These are phyloP conservation scores for Pseudonectria foliicola DNA, from an alignment of 2,329 filamentous ascomycete genomes.

Conservation along the genomic window DNA sequence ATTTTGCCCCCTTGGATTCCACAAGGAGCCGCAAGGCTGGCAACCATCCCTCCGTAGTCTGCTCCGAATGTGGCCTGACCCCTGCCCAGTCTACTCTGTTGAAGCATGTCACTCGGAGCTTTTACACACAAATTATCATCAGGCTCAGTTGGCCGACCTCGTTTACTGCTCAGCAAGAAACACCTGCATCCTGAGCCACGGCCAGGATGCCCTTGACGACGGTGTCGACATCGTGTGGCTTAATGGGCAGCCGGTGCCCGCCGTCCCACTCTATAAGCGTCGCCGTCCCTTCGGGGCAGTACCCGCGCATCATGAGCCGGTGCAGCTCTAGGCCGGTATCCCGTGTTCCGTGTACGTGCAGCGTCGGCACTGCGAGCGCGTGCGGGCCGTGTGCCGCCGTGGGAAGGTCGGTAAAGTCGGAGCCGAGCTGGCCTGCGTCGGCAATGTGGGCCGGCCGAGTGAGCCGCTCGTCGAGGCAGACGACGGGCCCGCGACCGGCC, in stretches of 20 bases:
- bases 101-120: too few relatives aligned
- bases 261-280: constrained; percentile 67
- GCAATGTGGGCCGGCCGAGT: constrained; percentile 43
- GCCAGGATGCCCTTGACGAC: constrained; percentile 21
- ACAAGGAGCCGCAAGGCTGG: too few relatives aligned
- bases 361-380: constrained; percentile 24
- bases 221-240: constrained; percentile 54
- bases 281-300: constrained; percentile 48
- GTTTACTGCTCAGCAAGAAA: background rate
- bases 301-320: constrained; percentile 45
- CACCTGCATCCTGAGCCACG: constrained; percentile 12
- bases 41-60: too few relatives aligned
- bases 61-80: too few relatives aligned
- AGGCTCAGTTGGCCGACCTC: constrained; percentile 2
- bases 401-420: constrained; percentile 31
- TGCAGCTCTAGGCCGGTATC: constrained; percentile 55
- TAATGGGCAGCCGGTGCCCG: constrained; percentile 63
- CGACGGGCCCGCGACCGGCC: constrained; percentile 26
- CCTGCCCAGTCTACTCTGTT: too few relatives aligned
- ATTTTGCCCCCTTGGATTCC: too few relatives aligned
- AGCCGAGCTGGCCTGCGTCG: constrained; percentile 15
- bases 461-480: constrained; percentile 33
- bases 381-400: constrained; percentile 30
- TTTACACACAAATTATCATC: too few relatives aligned
- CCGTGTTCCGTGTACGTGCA: constrained; percentile 39